Percentiles rank a stretch among this genome's conserved stretches.
These are phyloP conservation scores for Termitomyces titanicus DNA, from an alignment of 768 basidiomycete species.

Conservation along the genomic window DNA sequence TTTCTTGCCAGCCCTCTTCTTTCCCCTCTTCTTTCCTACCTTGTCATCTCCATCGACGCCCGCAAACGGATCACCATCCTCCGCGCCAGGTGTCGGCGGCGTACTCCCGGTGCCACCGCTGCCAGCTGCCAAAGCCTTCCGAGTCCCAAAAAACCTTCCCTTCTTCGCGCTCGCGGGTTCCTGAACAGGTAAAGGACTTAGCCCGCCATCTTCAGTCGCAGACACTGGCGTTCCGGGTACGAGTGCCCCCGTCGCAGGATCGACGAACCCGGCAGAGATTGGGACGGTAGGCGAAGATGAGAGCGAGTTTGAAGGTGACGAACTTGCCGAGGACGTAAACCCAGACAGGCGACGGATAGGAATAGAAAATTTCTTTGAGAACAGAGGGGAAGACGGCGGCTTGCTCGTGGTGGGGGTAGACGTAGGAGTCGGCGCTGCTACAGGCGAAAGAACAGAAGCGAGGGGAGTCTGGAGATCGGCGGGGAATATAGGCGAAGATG, in stretches of 20 bases:
- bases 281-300: not conserved
- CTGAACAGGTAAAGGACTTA: too few relatives aligned
- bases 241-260: not conserved
- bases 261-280: too few relatives aligned
- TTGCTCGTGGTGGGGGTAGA: not conserved
- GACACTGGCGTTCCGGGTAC: too few relatives aligned
- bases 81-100: not conserved
- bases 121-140: not conserved
- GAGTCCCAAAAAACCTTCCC: not conserved
- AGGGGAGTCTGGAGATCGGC: not conserved
- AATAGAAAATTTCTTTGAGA: not conserved
- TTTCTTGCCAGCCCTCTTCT: conserved; percentile 14
- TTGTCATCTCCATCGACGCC: not conserved
- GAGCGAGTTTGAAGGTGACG: not conserved
- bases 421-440: not conserved
- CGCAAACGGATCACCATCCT: not conserved
- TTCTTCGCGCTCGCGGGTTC: not conserved
- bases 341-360: not conserved
- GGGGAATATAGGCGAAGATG: conserved; percentile 3
- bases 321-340: not conserved
- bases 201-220: not conserved
- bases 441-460: not conserved
- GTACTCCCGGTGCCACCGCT: not conserved
- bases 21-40: conserved; percentile 7
- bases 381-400: not conserved